Percentiles rank a stretch among this genome's conserved stretches.
Conservation (phyloP, 2,329 filamentous ascomycete genomes). For the Ceratocystis colombiana region DNA sequence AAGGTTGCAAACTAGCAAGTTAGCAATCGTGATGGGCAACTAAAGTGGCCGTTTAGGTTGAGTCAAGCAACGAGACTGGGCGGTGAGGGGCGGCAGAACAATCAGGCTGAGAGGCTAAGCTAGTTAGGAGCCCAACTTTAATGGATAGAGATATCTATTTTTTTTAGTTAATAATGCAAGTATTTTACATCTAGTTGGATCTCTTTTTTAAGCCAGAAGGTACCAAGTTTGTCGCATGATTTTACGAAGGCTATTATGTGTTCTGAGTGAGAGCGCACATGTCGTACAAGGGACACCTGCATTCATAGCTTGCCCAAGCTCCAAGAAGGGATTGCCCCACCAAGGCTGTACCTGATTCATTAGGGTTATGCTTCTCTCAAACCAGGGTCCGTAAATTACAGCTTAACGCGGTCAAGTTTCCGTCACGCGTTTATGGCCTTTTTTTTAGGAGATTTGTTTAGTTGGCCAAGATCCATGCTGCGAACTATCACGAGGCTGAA, state of each 20-base stretch:
- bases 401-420: slow-evolving; percentile 10
- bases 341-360: neutral
- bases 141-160: too few relatives aligned
- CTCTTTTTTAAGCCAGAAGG: too few relatives aligned
- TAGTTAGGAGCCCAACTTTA: too few relatives aligned
- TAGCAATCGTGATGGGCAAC: neutral
- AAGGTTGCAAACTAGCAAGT: slow-evolving; percentile 6
- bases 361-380: neutral
- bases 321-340: neutral
- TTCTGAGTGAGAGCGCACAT: neutral
- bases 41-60: neutral
- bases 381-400: neutral
- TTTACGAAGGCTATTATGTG: neutral
- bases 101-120: slow-evolving; percentile 10
- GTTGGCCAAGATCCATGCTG: neutral
- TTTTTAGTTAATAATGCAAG: too few relatives aligned
- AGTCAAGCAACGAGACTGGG: neutral
- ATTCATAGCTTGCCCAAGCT: neutral
- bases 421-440: neutral
- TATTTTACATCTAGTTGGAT: too few relatives aligned
- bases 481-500: slow-evolving; percentile 9
- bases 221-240: too few relatives aligned
- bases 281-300: neutral
- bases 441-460: slow-evolving; percentile 1
- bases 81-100: slow-evolving; percentile 21